Evolutionary conservation across 768 basidiomycete genomes (phyloP), one percentile per base, ranked within the genome.

Genomic region (Amanita brunnescens): DNA sequence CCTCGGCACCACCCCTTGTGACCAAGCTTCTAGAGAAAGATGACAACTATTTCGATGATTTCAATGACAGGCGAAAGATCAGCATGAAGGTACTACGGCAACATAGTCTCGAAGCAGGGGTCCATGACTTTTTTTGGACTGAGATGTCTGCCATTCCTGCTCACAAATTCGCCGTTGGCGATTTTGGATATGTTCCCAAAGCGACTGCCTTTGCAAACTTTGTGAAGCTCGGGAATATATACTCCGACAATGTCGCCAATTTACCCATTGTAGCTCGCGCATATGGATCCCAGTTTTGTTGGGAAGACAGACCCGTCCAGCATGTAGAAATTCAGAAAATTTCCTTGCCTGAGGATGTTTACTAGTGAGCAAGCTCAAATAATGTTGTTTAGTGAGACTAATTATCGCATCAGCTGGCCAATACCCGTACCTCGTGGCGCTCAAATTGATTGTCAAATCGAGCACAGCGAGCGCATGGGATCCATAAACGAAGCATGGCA

Each of bases 101-200:
- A 42, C 59, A 69, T 13, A 71, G 65, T 20, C 61, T 76, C 39
- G 61, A 66, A 32, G 59, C 65, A 13, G 58, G 61, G 26, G 41
- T 56, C 7, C 72, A 71, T 42, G 62, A 68, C n/a, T 67, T 72
- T 48, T 60, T 62, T 7, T 76, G 75, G 74, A 60, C 63, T 6
- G 65, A 71, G 54, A 66, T 62, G 23, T 62, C 64, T 12, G 53
- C 58, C 8, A 71, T 76, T 24, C 68, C 70, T 1, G 60, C 71
- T 2, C 63, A 68, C 54, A 68, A 68, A 47, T 75, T 71, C 51
- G 38, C 56, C 4, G 67, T 72, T 18, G 76, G 76, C 6, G 75
- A 78, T 52, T 55, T 74, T 21, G 75, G 75, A 13, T 77, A 75
- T 49, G 58, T 76, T 30, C 69, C 69, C 0, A 42, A 51, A 0